phyloP scores from a whole-genome alignment of 345 rosid genomes.

The Aquilaria malaccensis region DNA sequence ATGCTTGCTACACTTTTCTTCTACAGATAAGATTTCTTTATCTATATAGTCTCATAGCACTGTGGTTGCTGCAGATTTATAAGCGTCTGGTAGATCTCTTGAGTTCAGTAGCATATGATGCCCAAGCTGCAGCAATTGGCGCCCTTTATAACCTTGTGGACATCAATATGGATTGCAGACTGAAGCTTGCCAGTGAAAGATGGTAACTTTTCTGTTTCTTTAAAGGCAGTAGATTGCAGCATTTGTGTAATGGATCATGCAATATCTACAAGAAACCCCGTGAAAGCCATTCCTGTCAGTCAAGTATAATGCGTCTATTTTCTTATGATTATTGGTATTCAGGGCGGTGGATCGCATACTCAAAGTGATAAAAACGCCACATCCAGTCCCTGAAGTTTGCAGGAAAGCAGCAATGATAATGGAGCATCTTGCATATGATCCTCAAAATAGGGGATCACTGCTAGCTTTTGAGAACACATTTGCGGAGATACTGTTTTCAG shows the following conservation, averaged over 20 bases:
- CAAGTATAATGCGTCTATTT: not conserved
- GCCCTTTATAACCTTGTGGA: conserved; percentile 95
- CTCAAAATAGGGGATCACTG: conserved; percentile 72
- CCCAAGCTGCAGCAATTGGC: conserved; percentile 97
- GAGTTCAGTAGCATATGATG: conserved; percentile 69
- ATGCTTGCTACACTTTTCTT: not conserved
- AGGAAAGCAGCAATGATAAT: conserved; percentile 92
- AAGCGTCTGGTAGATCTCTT: conserved; percentile 82
- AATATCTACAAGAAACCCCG: no score
- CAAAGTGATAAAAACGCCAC: conserved; percentile 75
- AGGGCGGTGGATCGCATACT: conserved; percentile 95
- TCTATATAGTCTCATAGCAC: conserved; percentile 6
- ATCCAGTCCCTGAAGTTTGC: conserved; percentile 92
- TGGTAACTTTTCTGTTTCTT: conserved; percentile 37
- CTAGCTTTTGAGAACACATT: conserved; percentile 87
- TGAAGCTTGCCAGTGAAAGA: conserved; percentile 96
- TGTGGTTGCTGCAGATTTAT: conserved; percentile 57
- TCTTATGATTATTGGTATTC: conserved; percentile 12
- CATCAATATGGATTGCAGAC: conserved; percentile 91
- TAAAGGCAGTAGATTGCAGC: not conserved
- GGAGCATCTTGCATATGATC: conserved; percentile 89
- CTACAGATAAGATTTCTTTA: not conserved
- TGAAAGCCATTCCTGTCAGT: not conserved
- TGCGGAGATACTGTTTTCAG: conserved; percentile 83
- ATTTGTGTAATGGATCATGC: no score